These are phyloP conservation scores for Uncinocarpus reesii DNA, from an alignment of 2,329 filamentous ascomycete genomes.

Conservation along the genomic window DNA sequence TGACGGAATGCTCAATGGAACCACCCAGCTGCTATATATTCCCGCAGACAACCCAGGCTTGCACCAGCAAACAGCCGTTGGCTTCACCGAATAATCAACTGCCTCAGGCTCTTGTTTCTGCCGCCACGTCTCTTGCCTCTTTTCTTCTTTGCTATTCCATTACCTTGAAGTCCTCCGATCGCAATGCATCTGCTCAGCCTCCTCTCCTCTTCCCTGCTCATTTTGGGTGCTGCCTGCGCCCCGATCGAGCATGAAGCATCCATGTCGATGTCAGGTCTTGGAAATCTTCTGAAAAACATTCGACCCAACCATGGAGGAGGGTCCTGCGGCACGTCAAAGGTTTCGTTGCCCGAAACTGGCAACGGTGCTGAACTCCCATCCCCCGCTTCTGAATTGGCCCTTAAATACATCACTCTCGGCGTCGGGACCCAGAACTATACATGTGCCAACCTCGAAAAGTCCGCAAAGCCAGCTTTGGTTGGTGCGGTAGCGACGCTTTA, in stretches of 20 bases:
- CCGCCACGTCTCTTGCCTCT: background rate
- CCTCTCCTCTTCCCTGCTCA: conserved; percentile 3
- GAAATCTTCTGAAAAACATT: background rate
- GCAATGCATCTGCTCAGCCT: conserved; percentile 6
- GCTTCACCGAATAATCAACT: background rate
- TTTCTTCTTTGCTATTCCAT: background rate
- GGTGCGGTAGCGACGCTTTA: conserved; percentile 40
- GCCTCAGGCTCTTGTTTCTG: background rate
- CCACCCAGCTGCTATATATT: conserved; percentile 1
- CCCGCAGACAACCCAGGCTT: background rate
- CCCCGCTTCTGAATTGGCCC: conserved; percentile 24
- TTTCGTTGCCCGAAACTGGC: conserved; percentile 16
- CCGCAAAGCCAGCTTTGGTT: conserved; percentile 28
- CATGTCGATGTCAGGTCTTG: background rate
- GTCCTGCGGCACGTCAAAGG: background rate
- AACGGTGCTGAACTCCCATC: conserved; percentile 22
- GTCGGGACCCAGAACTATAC: conserved; percentile 45
- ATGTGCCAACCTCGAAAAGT: conserved; percentile 26
- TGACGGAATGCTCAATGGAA: background rate
- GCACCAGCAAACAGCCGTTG: background rate
- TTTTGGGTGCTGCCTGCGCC: conserved; percentile 6
- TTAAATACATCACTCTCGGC: conserved; percentile 40
- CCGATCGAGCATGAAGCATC: conserved; percentile 3
- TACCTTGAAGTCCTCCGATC: background rate
- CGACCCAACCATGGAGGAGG: background rate